Percentiles rank a stretch among this genome's conserved stretches.
These are phyloP conservation scores for Malbranchea zuffiana DNA, from an alignment of 2,329 filamentous ascomycete species.

Conservation along the genomic window DNA sequence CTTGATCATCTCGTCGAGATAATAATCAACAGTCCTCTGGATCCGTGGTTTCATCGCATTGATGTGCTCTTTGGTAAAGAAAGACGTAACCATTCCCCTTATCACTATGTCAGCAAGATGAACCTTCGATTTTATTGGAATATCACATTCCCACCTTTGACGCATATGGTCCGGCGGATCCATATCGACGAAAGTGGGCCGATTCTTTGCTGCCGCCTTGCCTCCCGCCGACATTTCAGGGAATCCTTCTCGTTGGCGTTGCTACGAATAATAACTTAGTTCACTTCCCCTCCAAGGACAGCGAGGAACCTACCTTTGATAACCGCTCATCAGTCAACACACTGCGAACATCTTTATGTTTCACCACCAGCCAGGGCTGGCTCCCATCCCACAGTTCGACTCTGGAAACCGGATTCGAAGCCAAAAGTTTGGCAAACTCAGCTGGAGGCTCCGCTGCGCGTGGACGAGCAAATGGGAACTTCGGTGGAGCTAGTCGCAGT, in stretches of 20 bases:
- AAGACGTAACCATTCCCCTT: slow-evolving; percentile 38
- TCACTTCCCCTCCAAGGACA: not conserved
- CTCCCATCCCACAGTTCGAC: slow-evolving; percentile 41
- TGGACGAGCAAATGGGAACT: slow-evolving; percentile 34
- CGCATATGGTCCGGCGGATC: slow-evolving; percentile 40
- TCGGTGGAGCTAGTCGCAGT: slow-evolving; percentile 9
- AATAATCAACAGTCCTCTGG: slow-evolving; percentile 35
- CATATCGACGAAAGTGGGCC: slow-evolving; percentile 44
- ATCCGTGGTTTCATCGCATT: slow-evolving; percentile 37
- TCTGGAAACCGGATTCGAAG: slow-evolving; percentile 35
- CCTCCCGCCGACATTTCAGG: slow-evolving; percentile 40
- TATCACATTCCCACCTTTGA: slow-evolving; percentile 27
- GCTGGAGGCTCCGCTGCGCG: slow-evolving; percentile 33
- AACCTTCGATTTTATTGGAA: not conserved
- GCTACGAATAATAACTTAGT: slow-evolving; percentile 15
- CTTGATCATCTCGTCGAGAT: slow-evolving; percentile 34
- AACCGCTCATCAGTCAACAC: slow-evolving; percentile 38
- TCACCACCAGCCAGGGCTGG: slow-evolving; percentile 39
- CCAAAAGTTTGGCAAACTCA: slow-evolving; percentile 37
- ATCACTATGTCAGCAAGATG: not conserved
- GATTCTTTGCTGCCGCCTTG: slow-evolving; percentile 39
- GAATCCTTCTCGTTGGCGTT: slow-evolving; percentile 36
- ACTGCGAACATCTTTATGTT: slow-evolving; percentile 38
- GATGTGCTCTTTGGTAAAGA: slow-evolving; percentile 34
- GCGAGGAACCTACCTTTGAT: slow-evolving; percentile 31